Evolutionary conservation across 192 early-diverging fungal species (phyloP).

Genomic region (Coemansia sp.): DNA sequence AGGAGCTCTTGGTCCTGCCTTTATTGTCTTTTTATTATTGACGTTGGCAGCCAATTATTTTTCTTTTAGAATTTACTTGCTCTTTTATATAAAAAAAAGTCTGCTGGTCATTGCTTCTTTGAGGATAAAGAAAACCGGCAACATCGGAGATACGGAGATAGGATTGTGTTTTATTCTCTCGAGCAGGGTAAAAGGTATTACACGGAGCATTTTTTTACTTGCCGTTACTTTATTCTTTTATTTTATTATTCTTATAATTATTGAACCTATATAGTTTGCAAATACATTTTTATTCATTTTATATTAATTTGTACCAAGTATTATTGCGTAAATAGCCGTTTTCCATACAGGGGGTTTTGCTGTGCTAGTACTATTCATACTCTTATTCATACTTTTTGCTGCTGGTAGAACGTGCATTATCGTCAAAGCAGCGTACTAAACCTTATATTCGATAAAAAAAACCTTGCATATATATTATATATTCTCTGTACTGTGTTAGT

Average conservation of each 20-base stretch:
- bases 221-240: background rate
- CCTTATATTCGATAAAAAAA: background rate
- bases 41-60: constrained; percentile 2
- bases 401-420: constrained; percentile 4
- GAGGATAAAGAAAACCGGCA: background rate
- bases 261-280: constrained; percentile 2
- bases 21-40: constrained; percentile 10
- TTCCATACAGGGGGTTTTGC: too few species aligned
- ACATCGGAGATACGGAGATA: background rate
- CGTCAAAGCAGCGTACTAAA: background rate
- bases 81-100: constrained; percentile 8
- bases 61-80: background rate
- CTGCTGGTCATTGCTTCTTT: constrained; percentile 19
- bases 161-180: background rate
- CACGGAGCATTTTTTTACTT: background rate
- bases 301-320: background rate
- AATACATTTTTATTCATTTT: background rate
- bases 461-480: background rate
- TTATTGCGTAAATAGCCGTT: background rate
- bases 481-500: too few species aligned
- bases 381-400: background rate
- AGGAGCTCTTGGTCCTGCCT: background rate
- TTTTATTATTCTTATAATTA: constrained; percentile 6
- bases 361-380: too few species aligned
- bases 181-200: background rate